These are phyloP conservation scores for Claviceps sp. DNA, from an alignment of 2,329 filamentous ascomycete species.

Conservation along the genomic window DNA sequence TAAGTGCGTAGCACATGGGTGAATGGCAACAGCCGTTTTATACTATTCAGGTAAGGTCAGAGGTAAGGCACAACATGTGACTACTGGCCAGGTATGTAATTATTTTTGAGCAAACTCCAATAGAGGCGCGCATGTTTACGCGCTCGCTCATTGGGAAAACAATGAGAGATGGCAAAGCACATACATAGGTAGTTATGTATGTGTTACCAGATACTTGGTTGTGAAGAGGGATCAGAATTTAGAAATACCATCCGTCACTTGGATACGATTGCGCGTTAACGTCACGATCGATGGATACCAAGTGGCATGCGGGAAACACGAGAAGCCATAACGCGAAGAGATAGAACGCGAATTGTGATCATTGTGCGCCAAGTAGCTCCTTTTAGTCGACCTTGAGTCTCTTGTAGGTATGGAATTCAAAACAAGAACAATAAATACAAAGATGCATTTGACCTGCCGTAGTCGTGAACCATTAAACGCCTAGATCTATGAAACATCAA, in stretches of 20 bases:
- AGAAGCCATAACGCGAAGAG: not conserved
- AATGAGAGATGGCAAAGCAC: too few species aligned
- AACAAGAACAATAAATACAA: constrained; percentile 11
- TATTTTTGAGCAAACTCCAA: not conserved
- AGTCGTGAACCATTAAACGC: constrained; percentile 22
- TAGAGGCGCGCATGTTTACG: too few species aligned
- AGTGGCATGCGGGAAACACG: not conserved
- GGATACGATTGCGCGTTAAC: too few species aligned
- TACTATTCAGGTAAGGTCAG: constrained; percentile 36
- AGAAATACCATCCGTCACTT: too few species aligned
- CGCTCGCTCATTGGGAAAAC: too few species aligned
- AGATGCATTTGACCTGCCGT: constrained; percentile 14
- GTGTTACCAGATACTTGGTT: too few species aligned
- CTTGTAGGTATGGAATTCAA: constrained; percentile 5
- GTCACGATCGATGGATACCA: too few species aligned
- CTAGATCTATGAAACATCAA: constrained; percentile 17
- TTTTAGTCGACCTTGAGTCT: constrained; percentile 14
- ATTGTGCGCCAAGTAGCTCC: constrained; percentile 4
- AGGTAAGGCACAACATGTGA: constrained; percentile 34
- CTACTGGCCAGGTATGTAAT: constrained; percentile 17
- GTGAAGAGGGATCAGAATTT: too few species aligned
- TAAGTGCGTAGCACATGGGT: constrained; percentile 2
- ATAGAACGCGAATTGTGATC: not conserved
- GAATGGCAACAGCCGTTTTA: constrained; percentile 1
- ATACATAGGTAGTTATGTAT: too few species aligned